A percentile compares a stretch with the other conserved stretches of the same genome.
Conservation (phyloP, 108 stramenopile species). For the Pseudonitzschia delicatissima region DNA sequence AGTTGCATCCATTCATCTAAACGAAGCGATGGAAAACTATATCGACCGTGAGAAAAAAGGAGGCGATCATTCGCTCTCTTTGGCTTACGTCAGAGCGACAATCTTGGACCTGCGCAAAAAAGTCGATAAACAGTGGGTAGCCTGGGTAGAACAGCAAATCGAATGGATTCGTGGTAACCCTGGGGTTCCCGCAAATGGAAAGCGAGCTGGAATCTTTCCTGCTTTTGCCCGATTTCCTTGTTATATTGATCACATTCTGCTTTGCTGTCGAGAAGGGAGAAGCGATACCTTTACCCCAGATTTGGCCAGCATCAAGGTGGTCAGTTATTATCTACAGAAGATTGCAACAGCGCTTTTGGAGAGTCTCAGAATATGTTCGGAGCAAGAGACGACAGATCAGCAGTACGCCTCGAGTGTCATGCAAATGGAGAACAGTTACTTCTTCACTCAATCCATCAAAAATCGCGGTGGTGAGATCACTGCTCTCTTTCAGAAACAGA, state of each 20-base stretch:
- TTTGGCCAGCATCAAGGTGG: constrained; percentile 81
- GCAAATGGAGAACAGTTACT: constrained; percentile 89
- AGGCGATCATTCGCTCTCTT: constrained; percentile 82
- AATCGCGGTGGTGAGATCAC: constrained; percentile 64
- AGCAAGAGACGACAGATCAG: constrained; percentile 79
- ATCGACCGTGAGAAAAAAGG: constrained; percentile 89
- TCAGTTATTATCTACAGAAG: constrained; percentile 81
- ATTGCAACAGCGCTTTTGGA: constrained; percentile 84
- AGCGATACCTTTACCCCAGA: constrained; percentile 68
- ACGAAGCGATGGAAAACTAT: constrained; percentile 86
- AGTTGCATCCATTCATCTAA: constrained; percentile 76
- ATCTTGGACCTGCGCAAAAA: constrained; percentile 80
- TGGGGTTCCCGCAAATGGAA: constrained; percentile 82
- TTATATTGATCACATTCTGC: constrained; percentile 79
- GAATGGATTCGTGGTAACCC: constrained; percentile 81
- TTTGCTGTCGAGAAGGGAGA: constrained; percentile 74
- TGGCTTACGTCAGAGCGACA: constrained; percentile 86
- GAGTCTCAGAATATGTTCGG: constrained; percentile 70
- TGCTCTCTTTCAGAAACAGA: constrained; percentile 75
- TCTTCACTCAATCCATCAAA: constrained; percentile 80
- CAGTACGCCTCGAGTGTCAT: constrained; percentile 86
- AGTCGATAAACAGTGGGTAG: constrained; percentile 87
- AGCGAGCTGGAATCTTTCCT: constrained; percentile 81
- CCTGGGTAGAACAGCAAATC: constrained; percentile 84
- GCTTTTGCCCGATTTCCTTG: constrained; percentile 76